These are phyloP conservation scores for Megacollybia marginata DNA, from an alignment of 768 basidiomycete species.

Conservation along the genomic window DNA sequence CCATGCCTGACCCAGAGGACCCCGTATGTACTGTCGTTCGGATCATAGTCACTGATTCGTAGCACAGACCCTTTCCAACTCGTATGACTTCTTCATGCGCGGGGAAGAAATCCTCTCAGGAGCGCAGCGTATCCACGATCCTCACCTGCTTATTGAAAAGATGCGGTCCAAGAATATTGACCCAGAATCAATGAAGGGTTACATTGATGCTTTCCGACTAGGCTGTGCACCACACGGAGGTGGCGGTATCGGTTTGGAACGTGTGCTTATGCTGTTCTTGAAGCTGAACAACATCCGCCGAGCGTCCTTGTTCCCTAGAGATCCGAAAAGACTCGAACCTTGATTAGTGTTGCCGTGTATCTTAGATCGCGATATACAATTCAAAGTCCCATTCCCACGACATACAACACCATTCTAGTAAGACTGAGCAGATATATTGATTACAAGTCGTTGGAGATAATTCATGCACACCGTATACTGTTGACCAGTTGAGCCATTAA, in stretches of 20 bases:
- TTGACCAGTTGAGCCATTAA: background rate
- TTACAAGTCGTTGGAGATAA: background rate
- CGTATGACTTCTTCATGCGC: slow-evolving; percentile 99
- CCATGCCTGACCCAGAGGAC: slow-evolving; percentile 94
- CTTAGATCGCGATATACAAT: too few relatives aligned
- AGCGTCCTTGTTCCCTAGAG: slow-evolving; percentile 92
- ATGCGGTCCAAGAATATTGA: slow-evolving; percentile 87
- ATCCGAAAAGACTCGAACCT: slow-evolving; percentile 91
- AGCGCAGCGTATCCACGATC: slow-evolving; percentile 95
- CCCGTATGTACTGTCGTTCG: slow-evolving; percentile 43
- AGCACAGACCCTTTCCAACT: slow-evolving; percentile 81
- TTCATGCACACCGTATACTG: background rate
- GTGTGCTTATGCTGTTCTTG: slow-evolving; percentile 95
- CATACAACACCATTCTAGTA: background rate
- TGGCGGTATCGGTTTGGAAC: slow-evolving; percentile 92
- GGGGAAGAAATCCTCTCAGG: slow-evolving; percentile 98
- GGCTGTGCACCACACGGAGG: slow-evolving; percentile 96
- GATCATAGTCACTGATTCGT: slow-evolving; percentile 1
- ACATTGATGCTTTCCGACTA: slow-evolving; percentile 90
- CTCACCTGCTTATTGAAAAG: slow-evolving; percentile 69
- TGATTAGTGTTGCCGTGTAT: slow-evolving; percentile 21
- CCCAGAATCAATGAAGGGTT: slow-evolving; percentile 85
- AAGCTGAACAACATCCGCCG: slow-evolving; percentile 94
- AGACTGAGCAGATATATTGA: background rate
- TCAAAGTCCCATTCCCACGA: background rate